Evolutionary conservation across 257 asterid genomes (phyloP), one percentile per base, ranked within the genome.

Genomic region (Gentiana straminea): DNA sequence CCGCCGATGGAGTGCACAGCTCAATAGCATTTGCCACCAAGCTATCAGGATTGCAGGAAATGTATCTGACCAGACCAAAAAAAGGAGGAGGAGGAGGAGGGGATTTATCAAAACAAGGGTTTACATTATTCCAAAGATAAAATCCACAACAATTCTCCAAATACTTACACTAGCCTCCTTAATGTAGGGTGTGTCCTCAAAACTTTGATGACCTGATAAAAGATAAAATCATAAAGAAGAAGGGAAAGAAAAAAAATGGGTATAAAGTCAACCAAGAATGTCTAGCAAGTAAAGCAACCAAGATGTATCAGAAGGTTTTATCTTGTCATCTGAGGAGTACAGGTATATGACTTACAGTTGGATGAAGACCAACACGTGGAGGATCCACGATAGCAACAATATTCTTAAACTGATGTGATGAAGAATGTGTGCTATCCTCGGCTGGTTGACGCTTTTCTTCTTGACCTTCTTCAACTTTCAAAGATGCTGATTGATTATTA

Each of bases 291-390:
- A 10, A 24, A 59, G 43, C 57, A 41, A 41, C 33, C 13, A 58
- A 57, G 13, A 49, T 3, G 46, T 41, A 41, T 41, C 10, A 41
- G 46, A 5, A 41, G 2, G 9, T 41, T 41, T 41, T 5, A 3
- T 41, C 46, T 41, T 41, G 46, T 41, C 46, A 41, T 41, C 7
- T 41, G 9, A 5, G 8, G 7, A 41, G 2, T 41, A 41, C 46
- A 24, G 34, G 9, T 37, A 64, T 8, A 69, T 56, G 63, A 76
- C 94, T 83, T 77, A 92, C 99, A 58, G 97, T 88, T 74, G 97
- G 95, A 77, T 92, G 99, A 75, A 92, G 99, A 49, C 99, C 99
- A 48, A 68, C 94, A 34, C 99, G 97, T 50, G 99, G 99, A 70
- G 99, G 99, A 73, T 92, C 99, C 57, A 88, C 99, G 70, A 88